These are phyloP conservation scores for Nannochloropsis oceanica DNA, from an alignment of 108 stramenopile species.

Conservation along the genomic window DNA sequence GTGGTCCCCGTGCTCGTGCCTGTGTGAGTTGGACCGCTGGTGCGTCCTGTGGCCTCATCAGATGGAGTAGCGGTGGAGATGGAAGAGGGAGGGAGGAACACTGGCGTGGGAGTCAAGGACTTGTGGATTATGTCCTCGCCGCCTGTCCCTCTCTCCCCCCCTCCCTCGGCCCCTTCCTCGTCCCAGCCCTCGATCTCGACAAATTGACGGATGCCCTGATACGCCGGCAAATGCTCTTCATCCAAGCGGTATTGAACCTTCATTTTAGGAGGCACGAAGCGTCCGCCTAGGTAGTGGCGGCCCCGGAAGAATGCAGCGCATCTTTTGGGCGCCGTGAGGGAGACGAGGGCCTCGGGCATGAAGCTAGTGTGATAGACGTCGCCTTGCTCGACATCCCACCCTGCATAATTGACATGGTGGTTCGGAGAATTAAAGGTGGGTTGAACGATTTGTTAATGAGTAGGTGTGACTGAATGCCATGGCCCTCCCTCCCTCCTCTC, in stretches of 20 bases:
- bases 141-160: background rate
- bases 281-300: conserved; percentile 75
- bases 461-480: too few species aligned
- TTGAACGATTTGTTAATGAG: too few species aligned
- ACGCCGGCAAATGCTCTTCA: conserved; percentile 22
- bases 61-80: background rate
- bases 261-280: conserved; percentile 58
- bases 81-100: background rate
- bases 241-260: conserved; percentile 54
- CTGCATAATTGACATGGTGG: conserved; percentile 5
- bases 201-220: background rate
- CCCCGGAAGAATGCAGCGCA: conserved; percentile 50
- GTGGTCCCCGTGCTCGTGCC: too few species aligned
- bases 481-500: too few species aligned
- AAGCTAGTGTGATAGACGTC: conserved; percentile 6
- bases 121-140: background rate
- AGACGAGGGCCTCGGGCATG: conserved; percentile 56
- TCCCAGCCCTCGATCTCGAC: background rate
- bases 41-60: background rate
- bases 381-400: conserved; percentile 71
- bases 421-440: too few species aligned
- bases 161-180: background rate
- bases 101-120: background rate
- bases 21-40: too few species aligned
- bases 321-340: conserved; percentile 77